Evolutionary conservation across 2,329 filamentous ascomycete species (phyloP).

Genomic region (Botrytis fragariae): DNA sequence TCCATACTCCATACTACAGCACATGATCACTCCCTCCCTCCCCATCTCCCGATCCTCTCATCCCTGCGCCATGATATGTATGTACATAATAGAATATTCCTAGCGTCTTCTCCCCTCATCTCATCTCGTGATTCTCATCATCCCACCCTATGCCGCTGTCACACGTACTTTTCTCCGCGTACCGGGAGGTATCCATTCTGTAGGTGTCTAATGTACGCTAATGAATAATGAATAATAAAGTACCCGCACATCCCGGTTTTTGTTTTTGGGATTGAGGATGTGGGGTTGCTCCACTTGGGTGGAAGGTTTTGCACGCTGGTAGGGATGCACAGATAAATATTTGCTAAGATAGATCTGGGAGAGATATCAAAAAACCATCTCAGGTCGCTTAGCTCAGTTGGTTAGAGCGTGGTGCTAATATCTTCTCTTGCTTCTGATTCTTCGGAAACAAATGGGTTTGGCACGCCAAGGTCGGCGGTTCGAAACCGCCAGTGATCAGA

Average conservation of each 20-base stretch:
- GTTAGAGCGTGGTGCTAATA: slow-evolving; percentile 9
- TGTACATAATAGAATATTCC: background rate
- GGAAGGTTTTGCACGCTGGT: no score
- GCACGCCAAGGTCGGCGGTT: background rate
- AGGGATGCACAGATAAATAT: fast-evolving
- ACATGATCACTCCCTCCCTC: background rate
- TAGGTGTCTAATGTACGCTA: no score
- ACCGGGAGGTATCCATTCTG: no score
- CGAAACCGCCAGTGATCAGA: background rate
- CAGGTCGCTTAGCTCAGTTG: slow-evolving; percentile 4
- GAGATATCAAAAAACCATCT: no score
- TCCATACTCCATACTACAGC: no score
- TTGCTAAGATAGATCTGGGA: no score
- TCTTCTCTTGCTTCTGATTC: background rate
- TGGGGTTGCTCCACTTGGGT: no score
- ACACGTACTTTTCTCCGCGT: background rate
- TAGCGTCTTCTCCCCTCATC: background rate
- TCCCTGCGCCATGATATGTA: background rate
- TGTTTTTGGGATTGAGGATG: no score
- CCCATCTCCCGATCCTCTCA: background rate
- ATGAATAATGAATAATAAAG: no score
- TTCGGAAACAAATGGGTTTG: background rate
- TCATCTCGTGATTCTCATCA: background rate
- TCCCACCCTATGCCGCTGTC: background rate
- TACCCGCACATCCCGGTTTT: no score